Percentiles rank a stretch among this genome's conserved stretches.
Evolutionary conservation across 192 early-diverging fungal species (phyloP).

Genomic region (Coemansia asiatica): DNA sequence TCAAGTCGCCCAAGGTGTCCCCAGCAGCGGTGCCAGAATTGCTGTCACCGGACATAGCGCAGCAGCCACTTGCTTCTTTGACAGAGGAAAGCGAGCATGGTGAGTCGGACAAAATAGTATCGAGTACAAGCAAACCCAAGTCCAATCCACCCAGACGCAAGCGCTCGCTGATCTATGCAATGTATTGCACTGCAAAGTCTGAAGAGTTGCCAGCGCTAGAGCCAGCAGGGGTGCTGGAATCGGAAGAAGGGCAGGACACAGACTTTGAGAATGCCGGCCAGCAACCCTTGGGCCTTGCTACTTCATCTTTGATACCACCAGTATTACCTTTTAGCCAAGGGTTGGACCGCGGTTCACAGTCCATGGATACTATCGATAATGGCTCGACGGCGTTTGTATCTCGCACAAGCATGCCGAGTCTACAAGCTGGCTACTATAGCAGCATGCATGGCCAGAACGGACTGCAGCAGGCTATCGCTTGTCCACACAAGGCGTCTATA

Average conservation of each 20-base stretch:
- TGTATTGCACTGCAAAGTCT: slow-evolving; percentile 41
- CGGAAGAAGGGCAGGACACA: background rate
- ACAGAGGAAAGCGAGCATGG: background rate
- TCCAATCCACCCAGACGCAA: slow-evolving; percentile 36
- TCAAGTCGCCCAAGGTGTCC: slow-evolving; percentile 7
- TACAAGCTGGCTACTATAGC: background rate
- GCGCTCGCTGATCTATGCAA: slow-evolving; percentile 51
- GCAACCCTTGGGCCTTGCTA: background rate
- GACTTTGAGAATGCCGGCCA: background rate
- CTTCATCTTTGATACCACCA: background rate
- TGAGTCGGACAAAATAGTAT: background rate
- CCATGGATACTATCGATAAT: slow-evolving; percentile 9
- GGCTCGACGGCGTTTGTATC: slow-evolving; percentile 33
- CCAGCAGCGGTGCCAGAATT: background rate
- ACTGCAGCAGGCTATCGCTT: background rate
- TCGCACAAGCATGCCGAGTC: slow-evolving; percentile 25
- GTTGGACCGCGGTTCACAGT: background rate
- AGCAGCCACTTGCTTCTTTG: background rate
- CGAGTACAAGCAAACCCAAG: background rate
- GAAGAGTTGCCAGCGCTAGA: slow-evolving; percentile 3
- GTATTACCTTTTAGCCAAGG: slow-evolving; percentile 1
- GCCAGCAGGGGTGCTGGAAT: background rate
- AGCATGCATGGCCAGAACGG: background rate
- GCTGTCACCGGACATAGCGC: background rate
- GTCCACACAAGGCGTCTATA: background rate